Conservation (phyloP, 2,329 filamentous ascomycete species). For the Fusarium ambrosium region DNA sequence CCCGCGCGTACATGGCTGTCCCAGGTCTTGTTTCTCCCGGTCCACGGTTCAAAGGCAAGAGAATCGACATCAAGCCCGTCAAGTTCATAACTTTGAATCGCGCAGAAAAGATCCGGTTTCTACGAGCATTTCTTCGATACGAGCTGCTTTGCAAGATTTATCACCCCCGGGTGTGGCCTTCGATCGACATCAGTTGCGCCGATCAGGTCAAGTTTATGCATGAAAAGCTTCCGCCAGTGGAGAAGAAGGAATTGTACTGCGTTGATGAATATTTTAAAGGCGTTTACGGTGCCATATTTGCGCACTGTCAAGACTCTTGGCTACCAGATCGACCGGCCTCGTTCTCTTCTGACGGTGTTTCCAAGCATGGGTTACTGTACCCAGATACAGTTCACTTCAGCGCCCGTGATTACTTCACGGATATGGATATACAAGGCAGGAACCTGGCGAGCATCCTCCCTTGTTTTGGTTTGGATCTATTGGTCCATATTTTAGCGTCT, state of each 20-base stretch:
- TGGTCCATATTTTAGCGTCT: background rate
- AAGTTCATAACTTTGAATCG: background rate
- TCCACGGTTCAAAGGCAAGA: background rate
- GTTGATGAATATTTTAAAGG: conserved; percentile 4
- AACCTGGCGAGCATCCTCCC: background rate
- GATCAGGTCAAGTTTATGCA: background rate
- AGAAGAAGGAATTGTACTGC: background rate
- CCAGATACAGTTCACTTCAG: background rate
- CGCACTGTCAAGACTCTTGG: conserved; percentile 2
- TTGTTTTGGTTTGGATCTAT: background rate
- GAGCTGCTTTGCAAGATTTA: conserved; percentile 15
- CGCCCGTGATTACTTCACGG: background rate
- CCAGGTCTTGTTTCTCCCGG: background rate
- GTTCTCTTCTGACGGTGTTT: background rate
- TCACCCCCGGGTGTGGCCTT: background rate
- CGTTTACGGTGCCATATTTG: conserved; percentile 4
- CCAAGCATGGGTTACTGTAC: background rate
- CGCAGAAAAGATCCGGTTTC: background rate
- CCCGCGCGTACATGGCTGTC: background rate
- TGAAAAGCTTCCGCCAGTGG: background rate
- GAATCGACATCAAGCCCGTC: background rate
- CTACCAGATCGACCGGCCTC: conserved; percentile 1
- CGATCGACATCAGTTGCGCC: background rate
- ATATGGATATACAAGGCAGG: background rate
- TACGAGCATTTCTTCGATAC: conserved; percentile 2